Conservation (phyloP, 2,329 filamentous ascomycete species). For the Nannizziopsis barbatae region DNA sequence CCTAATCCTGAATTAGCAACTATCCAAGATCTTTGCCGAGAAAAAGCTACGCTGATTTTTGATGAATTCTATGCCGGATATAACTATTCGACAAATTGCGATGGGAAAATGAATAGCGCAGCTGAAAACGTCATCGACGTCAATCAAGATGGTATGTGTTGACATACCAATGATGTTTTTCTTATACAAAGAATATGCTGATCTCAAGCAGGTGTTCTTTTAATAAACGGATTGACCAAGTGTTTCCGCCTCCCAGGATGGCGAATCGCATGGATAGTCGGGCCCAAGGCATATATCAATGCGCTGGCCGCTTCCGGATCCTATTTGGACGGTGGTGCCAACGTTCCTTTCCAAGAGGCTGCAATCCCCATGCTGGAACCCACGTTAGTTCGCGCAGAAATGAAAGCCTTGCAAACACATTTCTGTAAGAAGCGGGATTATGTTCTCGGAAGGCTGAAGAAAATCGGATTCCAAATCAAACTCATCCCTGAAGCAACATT, state of each 20-base stretch:
- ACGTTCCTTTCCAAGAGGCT: conserved; percentile 90
- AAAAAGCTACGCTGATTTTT: conserved; percentile 80
- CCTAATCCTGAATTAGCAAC: conserved; percentile 72
- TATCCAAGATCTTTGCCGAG: conserved; percentile 87
- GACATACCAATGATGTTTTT: no score
- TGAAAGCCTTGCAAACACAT: conserved; percentile 78
- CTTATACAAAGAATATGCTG: conserved; percentile 9
- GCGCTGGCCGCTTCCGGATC: conserved; percentile 86
- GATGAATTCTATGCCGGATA: conserved; percentile 97
- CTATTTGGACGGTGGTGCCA: conserved; percentile 88
- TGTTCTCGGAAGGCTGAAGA: conserved; percentile 63
- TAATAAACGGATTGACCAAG: conserved; percentile 94
- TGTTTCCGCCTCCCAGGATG: conserved; percentile 91
- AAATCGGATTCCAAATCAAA: conserved; percentile 79
- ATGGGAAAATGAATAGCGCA: conserved; percentile 77
- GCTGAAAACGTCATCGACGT: conserved; percentile 86
- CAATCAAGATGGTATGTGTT: conserved; percentile 52
- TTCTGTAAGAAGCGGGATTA: conserved; percentile 92
- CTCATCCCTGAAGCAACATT: conserved; percentile 85
- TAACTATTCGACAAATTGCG: conserved; percentile 88
- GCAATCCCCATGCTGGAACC: conserved; percentile 91
- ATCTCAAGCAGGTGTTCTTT: conserved; percentile 57
- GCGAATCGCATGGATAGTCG: conserved; percentile 93
- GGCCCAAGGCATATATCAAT: conserved; percentile 91
- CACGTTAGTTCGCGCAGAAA: conserved; percentile 65